Conservation (phyloP, 2,329 filamentous ascomycete genomes). For the Colletotrichum graminicola region DNA sequence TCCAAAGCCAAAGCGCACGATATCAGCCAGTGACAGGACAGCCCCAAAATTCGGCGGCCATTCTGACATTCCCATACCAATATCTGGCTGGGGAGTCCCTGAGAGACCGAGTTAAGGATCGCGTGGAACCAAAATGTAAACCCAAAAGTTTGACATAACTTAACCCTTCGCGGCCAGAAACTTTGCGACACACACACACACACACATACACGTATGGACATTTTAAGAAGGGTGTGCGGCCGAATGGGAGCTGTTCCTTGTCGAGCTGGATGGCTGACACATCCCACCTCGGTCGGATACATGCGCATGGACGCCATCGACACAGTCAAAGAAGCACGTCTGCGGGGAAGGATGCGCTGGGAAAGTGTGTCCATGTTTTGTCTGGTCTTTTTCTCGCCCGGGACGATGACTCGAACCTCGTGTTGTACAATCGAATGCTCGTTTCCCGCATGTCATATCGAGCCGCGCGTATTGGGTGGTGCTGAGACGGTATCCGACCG, state of each 20-base stretch:
- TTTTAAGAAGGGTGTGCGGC: neutral
- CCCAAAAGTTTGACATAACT: conserved; percentile 25
- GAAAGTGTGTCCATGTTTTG: neutral
- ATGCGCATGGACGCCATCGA: conserved; percentile 1
- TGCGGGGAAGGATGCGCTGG: neutral
- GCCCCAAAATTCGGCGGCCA: neutral
- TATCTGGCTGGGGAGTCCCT: neutral
- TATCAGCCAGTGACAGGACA: neutral
- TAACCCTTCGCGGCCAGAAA: conserved; percentile 6
- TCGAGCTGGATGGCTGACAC: conserved; percentile 34
- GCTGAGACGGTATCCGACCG: no score
- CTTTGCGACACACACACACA: neutral
- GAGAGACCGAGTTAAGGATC: neutral
- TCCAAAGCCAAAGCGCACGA: conserved; percentile 5
- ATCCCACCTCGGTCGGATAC: neutral
- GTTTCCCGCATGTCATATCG: neutral
- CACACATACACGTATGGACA: neutral
- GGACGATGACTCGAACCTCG: neutral
- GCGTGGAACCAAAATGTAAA: neutral
- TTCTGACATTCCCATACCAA: conserved; percentile 6
- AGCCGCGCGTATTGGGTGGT: no score
- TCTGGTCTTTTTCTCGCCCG: neutral
- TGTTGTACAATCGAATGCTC: neutral
- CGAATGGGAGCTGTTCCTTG: conserved; percentile 12
- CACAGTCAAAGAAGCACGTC: neutral